Percentiles rank a stretch among this genome's conserved stretches.
phyloP scores from a whole-genome alignment of 1,284 basidiomycete species.

The Porphyrellus sp. region DNA sequence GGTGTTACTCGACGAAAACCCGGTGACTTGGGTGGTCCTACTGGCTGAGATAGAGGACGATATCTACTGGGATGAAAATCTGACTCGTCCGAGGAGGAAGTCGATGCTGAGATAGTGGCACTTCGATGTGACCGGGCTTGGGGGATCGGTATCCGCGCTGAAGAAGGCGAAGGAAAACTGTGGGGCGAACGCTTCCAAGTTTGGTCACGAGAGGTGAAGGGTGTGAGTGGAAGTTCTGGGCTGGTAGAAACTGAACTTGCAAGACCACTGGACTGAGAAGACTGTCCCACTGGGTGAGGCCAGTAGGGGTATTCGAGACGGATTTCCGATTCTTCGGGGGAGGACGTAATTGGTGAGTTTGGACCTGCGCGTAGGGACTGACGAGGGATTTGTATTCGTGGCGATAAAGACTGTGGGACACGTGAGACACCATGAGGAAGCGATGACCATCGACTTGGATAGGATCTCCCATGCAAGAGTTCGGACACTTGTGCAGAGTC shows the following conservation, averaged over 20 bases:
- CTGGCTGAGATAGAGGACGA: slow-evolving; percentile 7
- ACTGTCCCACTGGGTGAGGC: slow-evolving; percentile 6
- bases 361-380: background rate
- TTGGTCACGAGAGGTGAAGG: background rate
- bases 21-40: background rate
- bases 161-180: background rate
- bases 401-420: background rate
- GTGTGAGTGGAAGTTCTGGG: slow-evolving; percentile 3
- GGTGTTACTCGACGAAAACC: slow-evolving; percentile 10
- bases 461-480: background rate
- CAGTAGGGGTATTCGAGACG: slow-evolving; percentile 5
- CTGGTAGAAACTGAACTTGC: slow-evolving; percentile 9
- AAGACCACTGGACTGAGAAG: slow-evolving; percentile 1
- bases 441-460: background rate
- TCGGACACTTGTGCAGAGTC: slow-evolving; percentile 9
- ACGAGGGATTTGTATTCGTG: slow-evolving; percentile 23
- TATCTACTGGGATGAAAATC: slow-evolving; percentile 5
- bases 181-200: background rate
- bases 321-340: slow-evolving; percentile 16
- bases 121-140: slow-evolving; percentile 4
- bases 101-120: background rate
- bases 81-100: slow-evolving; percentile 17
- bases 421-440: slow-evolving; percentile 2
- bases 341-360: slow-evolving; percentile 19
- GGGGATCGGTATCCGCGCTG: background rate